Base-by-base conservation (phyloP, 2,329 filamentous ascomycete species). In the Rutstroemia sydowiana region DNA sequence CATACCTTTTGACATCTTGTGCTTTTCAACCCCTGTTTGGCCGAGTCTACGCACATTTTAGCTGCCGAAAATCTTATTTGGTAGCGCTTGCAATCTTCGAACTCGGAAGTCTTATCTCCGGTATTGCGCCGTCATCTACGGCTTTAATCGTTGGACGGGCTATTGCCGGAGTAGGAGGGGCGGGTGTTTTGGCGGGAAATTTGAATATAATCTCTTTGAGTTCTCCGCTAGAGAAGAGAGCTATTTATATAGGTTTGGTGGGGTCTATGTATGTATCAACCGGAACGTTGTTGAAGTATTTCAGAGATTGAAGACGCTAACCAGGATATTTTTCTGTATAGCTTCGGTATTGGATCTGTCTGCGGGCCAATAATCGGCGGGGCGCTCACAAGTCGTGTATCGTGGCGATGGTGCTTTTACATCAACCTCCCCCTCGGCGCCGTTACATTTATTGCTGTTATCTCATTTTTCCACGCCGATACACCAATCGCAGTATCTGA, bases 131-230 rank as follows among this genome's bases (percentile, higher is more conserved):
- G 31, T 64, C 65, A 20, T 71, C 79, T 62, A 57, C 54, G 20
- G 69, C 67, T 64, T 61, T 78, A 18, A 71, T 78, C 45, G 69
- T 64, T 1, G 73, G 70, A 0, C 65, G 75, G 3, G 74, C 72
- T 4, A 54, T 78, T 5, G 75, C 78, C 56, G 76, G 76, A 0
- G 53, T 74, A 0, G 75, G 74, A 1, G 72, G 70, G 13, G 71
- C 72, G 0, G 75, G 75, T 3, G 71, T 77, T 59, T 61, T 71
- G 41, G 71, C 71, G 9, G 63, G 77, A 59, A 71, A 75, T 9
- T 75, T 39, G 16, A 10, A 32, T 13, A 34, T 44, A 8, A 28
- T 30, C 13, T 11, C 32, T 20, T n/a, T 37, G n/a, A 13, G 20
- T 8, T 16, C 37, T 39, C 45, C 45, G 3, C 31, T 48, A 10